phyloP scores from a whole-genome alignment of 2,329 filamentous ascomycete genomes.

The Calonectria pauciramosa region DNA sequence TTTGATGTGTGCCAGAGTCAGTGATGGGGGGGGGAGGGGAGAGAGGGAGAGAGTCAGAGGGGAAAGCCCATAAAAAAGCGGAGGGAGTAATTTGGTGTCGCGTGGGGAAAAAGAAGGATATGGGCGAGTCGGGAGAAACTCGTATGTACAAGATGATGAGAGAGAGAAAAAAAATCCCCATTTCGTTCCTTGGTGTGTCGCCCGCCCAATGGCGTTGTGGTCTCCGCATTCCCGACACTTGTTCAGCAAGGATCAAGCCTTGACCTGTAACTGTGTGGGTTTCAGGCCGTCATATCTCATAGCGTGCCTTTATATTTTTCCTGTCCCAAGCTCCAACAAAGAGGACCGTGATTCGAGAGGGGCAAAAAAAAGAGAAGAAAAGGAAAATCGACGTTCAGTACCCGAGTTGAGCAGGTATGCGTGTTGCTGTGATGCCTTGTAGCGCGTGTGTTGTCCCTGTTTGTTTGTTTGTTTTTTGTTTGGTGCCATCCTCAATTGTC shows the following conservation, averaged over 20 bases:
- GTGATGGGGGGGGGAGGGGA: background rate
- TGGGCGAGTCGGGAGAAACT: background rate
- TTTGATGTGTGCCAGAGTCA: background rate
- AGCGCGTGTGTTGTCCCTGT: background rate
- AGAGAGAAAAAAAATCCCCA: background rate
- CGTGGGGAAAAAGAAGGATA: background rate
- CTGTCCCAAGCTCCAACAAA: conserved; percentile 1
- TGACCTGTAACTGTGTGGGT: conserved; percentile 10
- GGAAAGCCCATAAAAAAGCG: background rate
- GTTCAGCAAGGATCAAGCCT: background rate
- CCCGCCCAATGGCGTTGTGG: background rate
- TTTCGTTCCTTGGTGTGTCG: background rate
- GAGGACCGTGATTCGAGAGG: background rate
- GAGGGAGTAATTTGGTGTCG: background rate
- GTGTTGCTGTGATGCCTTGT: background rate
- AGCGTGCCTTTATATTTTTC: background rate
- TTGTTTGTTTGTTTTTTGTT: background rate
- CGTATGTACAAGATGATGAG: background rate
- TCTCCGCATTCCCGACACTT: background rate
- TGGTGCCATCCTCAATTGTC: background rate
- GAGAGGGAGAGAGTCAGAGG: background rate
- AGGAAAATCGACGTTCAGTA: background rate
- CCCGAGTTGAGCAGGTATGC: background rate
- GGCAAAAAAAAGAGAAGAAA: background rate
- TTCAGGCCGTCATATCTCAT: conserved; percentile 9